Percentiles rank a stretch among this genome's conserved stretches.
phyloP scores from a whole-genome alignment of 805 yeast species.

The Candida krabiensis region DNA sequence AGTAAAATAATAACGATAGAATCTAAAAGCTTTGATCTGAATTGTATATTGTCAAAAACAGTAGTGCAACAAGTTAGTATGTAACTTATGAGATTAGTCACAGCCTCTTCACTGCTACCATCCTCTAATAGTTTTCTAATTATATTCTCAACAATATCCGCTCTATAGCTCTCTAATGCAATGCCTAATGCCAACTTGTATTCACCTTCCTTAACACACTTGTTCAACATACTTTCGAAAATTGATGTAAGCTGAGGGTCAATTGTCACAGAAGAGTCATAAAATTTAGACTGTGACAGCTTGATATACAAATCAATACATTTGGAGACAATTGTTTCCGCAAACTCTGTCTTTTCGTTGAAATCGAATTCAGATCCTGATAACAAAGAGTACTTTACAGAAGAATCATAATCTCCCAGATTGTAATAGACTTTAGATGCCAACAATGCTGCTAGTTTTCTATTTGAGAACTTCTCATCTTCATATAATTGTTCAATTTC shows the following conservation, averaged over 20 bases:
- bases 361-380: conserved; percentile 82
- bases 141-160: conserved; percentile 72
- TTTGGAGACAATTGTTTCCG: conserved; percentile 90
- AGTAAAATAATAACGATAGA: conserved; percentile 62
- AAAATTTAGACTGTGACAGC: conserved; percentile 52
- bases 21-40: conserved; percentile 65
- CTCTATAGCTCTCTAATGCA: conserved; percentile 81
- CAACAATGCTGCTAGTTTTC: conserved; percentile 84
- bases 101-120: conserved; percentile 49
- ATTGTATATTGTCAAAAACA: conserved; percentile 61
- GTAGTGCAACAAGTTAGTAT: conserved; percentile 72
- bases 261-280: conserved; percentile 35
- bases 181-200: conserved; percentile 84
- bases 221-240: conserved; percentile 83
- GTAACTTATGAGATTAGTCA: conserved; percentile 62
- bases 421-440: conserved; percentile 90
- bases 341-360: conserved; percentile 75
- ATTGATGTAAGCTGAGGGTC: conserved; percentile 66
- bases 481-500: conserved; percentile 92
- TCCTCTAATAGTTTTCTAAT: conserved; percentile 39
- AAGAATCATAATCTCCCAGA: conserved; percentile 88
- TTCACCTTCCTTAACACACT: conserved; percentile 73
- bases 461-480: conserved; percentile 66
- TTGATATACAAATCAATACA: conserved; percentile 82
- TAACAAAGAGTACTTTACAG: conserved; percentile 83